Percentiles rank a stretch among this genome's conserved stretches.
These are phyloP conservation scores for Tephrocybe sp. DNA, from an alignment of 768 basidiomycete genomes.

Conservation along the genomic window DNA sequence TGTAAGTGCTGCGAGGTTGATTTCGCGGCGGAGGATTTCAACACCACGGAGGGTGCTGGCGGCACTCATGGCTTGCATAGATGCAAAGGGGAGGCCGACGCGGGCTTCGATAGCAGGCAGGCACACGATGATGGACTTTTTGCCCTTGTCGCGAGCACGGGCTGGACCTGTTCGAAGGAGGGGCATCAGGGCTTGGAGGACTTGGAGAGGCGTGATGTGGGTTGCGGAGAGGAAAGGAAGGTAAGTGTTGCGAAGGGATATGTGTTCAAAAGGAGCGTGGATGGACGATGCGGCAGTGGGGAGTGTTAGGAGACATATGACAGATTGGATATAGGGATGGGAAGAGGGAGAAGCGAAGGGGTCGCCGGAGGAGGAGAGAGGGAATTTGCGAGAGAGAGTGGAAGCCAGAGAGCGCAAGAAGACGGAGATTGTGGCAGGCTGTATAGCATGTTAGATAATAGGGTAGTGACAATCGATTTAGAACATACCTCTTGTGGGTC, in stretches of 20 bases:
- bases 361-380: slow-evolving; percentile 76
- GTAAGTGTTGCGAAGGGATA: slow-evolving; percentile 63
- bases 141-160: slow-evolving; percentile 49
- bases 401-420: slow-evolving; percentile 84
- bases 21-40: slow-evolving; percentile 75
- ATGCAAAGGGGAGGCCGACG: slow-evolving; percentile 70
- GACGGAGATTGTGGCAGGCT: slow-evolving; percentile 72
- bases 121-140: slow-evolving; percentile 70
- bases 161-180: slow-evolving; percentile 69
- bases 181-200: slow-evolving; percentile 76
- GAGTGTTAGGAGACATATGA: slow-evolving; percentile 75
- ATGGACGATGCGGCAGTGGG: slow-evolving; percentile 36
- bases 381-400: slow-evolving; percentile 80
- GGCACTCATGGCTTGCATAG: slow-evolving; percentile 74
- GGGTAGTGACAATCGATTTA: too few species aligned
- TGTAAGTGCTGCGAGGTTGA: slow-evolving; percentile 54
- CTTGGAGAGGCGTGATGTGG: slow-evolving; percentile 75
- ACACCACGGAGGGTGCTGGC: slow-evolving; percentile 69
- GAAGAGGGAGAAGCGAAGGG: slow-evolving; percentile 69
- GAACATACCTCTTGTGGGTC: slow-evolving; percentile 72
- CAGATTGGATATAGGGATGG: slow-evolving; percentile 72
- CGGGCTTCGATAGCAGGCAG: slow-evolving; percentile 71
- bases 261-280: slow-evolving; percentile 68
- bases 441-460: neutral
- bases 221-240: slow-evolving; percentile 72